phyloP scores from a whole-genome alignment of 176 grass and related monocot species.

The Carex kokanica region DNA sequence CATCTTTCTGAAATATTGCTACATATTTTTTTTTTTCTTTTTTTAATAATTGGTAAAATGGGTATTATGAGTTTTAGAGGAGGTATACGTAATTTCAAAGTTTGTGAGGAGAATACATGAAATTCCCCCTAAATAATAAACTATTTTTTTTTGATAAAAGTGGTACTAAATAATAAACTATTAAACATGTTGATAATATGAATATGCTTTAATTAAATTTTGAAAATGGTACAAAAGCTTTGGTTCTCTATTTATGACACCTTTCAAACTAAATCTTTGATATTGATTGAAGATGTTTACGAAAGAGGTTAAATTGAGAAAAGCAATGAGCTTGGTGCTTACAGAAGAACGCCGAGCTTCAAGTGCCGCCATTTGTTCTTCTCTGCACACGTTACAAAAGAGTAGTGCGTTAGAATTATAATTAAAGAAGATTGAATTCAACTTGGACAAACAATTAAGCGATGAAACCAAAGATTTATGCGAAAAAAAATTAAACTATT shows the following conservation, averaged over 20 bases:
- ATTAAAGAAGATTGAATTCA: neutral
- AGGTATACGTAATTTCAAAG: too few relatives aligned
- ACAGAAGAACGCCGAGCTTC: neutral
- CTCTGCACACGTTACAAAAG: neutral
- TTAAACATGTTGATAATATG: neutral
- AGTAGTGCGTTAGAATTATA: neutral
- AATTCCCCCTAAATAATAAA: neutral
- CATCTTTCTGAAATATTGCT: too few relatives aligned
- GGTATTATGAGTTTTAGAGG: too few relatives aligned
- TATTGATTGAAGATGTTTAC: neutral
- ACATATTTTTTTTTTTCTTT: too few relatives aligned
- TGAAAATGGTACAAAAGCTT: neutral
- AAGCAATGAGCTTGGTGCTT: neutral
- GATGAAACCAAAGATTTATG: too few relatives aligned
- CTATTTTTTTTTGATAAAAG: too few relatives aligned
- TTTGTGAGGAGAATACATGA: too few relatives aligned
- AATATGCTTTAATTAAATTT: neutral
- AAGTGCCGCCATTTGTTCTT: neutral
- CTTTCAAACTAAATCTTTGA: neutral
- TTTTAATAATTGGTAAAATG: too few relatives aligned
- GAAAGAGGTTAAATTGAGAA: neutral
- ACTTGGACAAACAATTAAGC: too few relatives aligned
- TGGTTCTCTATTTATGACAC: neutral
- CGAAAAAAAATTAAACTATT: too few relatives aligned
- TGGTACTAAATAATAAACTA: neutral